phyloP scores from a whole-genome alignment of 2,329 filamentous ascomycete genomes.

The Scytalidium sp. region DNA sequence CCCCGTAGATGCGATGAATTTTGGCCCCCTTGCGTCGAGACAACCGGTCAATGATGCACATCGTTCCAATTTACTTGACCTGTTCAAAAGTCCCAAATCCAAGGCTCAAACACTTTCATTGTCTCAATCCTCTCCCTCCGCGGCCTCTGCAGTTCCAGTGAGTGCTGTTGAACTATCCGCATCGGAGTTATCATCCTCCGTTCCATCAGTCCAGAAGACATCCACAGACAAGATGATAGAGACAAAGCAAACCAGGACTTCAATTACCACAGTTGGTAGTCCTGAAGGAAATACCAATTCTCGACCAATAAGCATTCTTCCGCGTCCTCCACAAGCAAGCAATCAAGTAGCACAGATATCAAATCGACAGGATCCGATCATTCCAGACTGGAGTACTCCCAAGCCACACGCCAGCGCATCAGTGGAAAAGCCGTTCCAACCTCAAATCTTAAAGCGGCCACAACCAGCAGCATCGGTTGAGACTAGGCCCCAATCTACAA shows the following conservation, averaged over 20 bases:
- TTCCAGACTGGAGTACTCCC: constrained; percentile 5
- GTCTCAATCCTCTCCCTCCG: neutral
- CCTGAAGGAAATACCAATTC: constrained; percentile 6
- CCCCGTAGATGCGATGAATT: neutral
- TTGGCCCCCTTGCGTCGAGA: constrained; percentile 8
- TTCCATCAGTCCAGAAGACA: neutral
- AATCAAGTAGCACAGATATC: constrained; percentile 9
- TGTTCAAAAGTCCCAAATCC: constrained; percentile 26
- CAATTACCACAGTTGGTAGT: neutral
- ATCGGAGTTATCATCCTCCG: neutral
- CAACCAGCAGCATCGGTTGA: constrained; percentile 31
- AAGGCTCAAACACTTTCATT: constrained; percentile 7
- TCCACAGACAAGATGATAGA: neutral
- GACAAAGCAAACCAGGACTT: neutral
- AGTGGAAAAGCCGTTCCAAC: constrained; percentile 44
- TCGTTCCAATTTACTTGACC: constrained; percentile 22
- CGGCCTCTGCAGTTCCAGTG: constrained; percentile 12
- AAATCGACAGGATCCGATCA: constrained; percentile 4
- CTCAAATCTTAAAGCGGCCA: constrained; percentile 50
- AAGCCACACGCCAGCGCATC: constrained; percentile 22
- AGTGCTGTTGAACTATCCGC: constrained; percentile 29
- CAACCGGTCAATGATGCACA: constrained; percentile 22
- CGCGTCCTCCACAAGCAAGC: constrained; percentile 17
- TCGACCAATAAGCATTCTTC: constrained; percentile 22
- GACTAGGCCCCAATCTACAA: neutral